Percentiles rank a stretch among this genome's conserved stretches.
Evolutionary conservation across 2,329 filamentous ascomycete species (phyloP).

Genomic region (Ophiocordyceps unilateralis): DNA sequence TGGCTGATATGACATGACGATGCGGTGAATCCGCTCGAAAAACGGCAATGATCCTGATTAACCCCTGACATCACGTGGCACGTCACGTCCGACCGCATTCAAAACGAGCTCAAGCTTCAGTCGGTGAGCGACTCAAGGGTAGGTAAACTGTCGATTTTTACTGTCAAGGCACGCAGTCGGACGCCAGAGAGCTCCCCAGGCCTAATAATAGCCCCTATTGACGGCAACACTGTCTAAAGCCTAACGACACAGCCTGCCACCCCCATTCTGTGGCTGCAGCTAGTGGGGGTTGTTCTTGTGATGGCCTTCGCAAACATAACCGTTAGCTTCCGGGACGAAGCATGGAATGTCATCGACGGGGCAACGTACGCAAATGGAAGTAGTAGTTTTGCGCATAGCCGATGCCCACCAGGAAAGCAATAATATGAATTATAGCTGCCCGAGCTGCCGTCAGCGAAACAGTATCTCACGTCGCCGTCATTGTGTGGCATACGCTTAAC

Average conservation of each 20-base stretch:
- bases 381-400: slow-evolving; percentile 99
- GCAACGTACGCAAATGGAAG: slow-evolving; percentile 88
- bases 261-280: slow-evolving; percentile 6
- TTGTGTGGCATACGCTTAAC: slow-evolving; percentile 53
- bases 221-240: slow-evolving; percentile 12
- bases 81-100: background rate
- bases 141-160: no score
- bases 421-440: slow-evolving; percentile 72
- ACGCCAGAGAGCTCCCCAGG: background rate
- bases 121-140: background rate
- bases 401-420: slow-evolving; percentile 59
- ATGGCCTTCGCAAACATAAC: slow-evolving; percentile 50
- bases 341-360: background rate
- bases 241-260: slow-evolving; percentile 23
- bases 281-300: slow-evolving; percentile 99
- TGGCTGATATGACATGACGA: no score
- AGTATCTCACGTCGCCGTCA: background rate
- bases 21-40: background rate
- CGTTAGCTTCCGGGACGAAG: background rate
- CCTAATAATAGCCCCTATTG: background rate
- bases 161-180: no score
- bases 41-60: slow-evolving; percentile 4
- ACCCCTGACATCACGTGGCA: background rate
- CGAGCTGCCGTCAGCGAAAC: background rate
- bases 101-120: background rate